Evolutionary conservation across 352 stramenopile genomes (phyloP).

Genomic region (Pythium periplocum): DNA sequence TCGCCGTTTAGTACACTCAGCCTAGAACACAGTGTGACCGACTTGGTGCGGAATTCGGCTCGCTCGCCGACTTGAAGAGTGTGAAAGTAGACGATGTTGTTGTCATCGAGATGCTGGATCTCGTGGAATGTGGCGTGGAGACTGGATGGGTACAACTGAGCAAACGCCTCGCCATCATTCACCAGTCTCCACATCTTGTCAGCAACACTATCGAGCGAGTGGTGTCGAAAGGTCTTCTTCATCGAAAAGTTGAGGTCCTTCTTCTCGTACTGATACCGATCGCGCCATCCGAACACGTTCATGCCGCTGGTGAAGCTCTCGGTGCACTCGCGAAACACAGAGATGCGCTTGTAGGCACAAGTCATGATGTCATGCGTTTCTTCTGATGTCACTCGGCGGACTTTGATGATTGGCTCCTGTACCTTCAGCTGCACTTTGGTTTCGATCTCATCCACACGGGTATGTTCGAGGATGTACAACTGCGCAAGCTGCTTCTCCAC

Average conservation of each 20-base stretch:
- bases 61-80: conserved; percentile 42
- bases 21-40: conserved; percentile 53
- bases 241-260: conserved; percentile 64
- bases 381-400: conserved; percentile 32
- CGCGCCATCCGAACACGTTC: conserved; percentile 63
- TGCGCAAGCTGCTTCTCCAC: too few species aligned
- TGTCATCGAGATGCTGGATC: conserved; percentile 51
- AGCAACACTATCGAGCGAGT: conserved; percentile 31
- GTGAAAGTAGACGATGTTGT: conserved; percentile 67
- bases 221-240: conserved; percentile 50
- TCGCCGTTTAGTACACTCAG: conserved; percentile 34
- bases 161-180: conserved; percentile 37
- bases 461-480: too few species aligned
- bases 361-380: conserved; percentile 44
- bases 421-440: too few species aligned
- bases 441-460: too few species aligned
- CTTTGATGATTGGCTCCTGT: conserved; percentile 20
- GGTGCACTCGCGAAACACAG: conserved; percentile 44
- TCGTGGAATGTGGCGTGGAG: conserved; percentile 58
- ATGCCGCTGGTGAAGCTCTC: conserved; percentile 44
- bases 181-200: conserved; percentile 43
- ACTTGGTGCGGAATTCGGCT: conserved; percentile 45
- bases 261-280: conserved; percentile 42
- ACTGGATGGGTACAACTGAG: conserved; percentile 44
- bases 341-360: conserved; percentile 38